Evolutionary conservation across 1,139 yeast genomes (phyloP).

Genomic region (Zygosaccharomyces sapae): DNA sequence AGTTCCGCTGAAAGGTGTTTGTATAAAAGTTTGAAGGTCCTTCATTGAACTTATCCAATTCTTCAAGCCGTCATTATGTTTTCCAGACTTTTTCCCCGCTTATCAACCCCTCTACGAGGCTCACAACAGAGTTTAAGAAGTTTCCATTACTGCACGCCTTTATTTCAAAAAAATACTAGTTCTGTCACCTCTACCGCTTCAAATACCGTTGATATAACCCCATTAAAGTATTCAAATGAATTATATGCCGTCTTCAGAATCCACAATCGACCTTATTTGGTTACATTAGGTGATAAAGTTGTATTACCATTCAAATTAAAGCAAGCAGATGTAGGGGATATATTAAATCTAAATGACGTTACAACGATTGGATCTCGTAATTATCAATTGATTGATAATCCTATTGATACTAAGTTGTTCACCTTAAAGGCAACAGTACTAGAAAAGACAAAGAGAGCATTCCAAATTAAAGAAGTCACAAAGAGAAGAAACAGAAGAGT

Average conservation of each 20-base stretch:
- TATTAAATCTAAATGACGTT: slow-evolving; percentile 65
- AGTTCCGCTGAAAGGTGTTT: background rate
- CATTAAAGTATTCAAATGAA: slow-evolving; percentile 61
- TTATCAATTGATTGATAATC: slow-evolving; percentile 59
- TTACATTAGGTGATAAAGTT: slow-evolving; percentile 85
- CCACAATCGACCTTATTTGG: slow-evolving; percentile 81
- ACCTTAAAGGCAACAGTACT: slow-evolving; percentile 71
- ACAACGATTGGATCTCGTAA: slow-evolving; percentile 82
- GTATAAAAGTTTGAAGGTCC: background rate
- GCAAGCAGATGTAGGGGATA: slow-evolving; percentile 77
- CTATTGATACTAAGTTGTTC: slow-evolving; percentile 52
- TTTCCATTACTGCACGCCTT: background rate
- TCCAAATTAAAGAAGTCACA: slow-evolving; percentile 60
- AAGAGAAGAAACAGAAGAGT: slow-evolving; percentile 82
- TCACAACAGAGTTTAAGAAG: background rate
- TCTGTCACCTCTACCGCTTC: background rate
- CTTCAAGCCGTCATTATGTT: background rate
- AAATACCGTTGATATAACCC: slow-evolving; percentile 40
- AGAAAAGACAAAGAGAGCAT: slow-evolving; percentile 83
- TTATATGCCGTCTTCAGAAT: slow-evolving; percentile 80
- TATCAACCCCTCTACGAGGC: background rate
- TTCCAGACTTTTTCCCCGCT: background rate
- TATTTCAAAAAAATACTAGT: background rate
- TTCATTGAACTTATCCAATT: background rate
- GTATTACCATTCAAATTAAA: slow-evolving; percentile 73